Percentiles rank a stretch among this genome's conserved stretches.
Evolutionary conservation across 2,329 filamentous ascomycete genomes (phyloP).

Genomic region (Venturia aucupariae): DNA sequence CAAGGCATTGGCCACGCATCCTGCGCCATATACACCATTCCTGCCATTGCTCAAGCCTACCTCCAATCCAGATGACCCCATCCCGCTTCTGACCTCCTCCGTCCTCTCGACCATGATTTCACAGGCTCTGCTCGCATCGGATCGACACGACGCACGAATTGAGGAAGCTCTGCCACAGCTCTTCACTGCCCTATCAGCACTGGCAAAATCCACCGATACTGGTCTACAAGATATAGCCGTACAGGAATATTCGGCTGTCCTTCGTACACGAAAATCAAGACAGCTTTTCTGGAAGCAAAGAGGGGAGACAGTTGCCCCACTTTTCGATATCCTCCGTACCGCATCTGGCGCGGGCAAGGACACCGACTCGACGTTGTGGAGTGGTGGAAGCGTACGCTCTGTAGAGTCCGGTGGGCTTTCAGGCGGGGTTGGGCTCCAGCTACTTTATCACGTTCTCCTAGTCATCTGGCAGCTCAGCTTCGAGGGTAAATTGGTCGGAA

Average conservation of each 20-base stretch:
- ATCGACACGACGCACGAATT: conserved; percentile 52
- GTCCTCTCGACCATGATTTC: conserved; percentile 75
- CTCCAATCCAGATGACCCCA: conserved; percentile 72
- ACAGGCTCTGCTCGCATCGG: conserved; percentile 49
- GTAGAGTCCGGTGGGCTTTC: conserved; percentile 53
- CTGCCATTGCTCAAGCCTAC: conserved; percentile 77
- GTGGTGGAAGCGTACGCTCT: conserved; percentile 49
- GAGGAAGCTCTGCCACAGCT: conserved; percentile 70
- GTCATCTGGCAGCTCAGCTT: conserved; percentile 97
- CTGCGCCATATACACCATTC: conserved; percentile 66
- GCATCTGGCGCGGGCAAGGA: conserved; percentile 61
- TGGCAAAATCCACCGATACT: conserved; percentile 78
- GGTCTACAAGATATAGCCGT: conserved; percentile 94
- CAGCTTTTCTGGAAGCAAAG: conserved; percentile 86
- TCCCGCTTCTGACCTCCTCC: conserved; percentile 81
- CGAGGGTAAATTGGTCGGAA: conserved; percentile 60
- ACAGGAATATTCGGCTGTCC: conserved; percentile 75
- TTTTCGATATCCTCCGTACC: conserved; percentile 69
- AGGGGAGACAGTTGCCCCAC: conserved; percentile 70
- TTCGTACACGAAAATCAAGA: conserved; percentile 65
- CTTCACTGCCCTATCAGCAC: conserved; percentile 73
- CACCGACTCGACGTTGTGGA: conserved; percentile 50
- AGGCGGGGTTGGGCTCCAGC: conserved; percentile 80
- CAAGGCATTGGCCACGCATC: conserved; percentile 63
- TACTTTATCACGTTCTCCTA: conserved; percentile 87